Percentiles rank a stretch among this genome's conserved stretches.
Conservation (phyloP, 257 asterid species). For the Nicotiana benthamiana region DNA sequence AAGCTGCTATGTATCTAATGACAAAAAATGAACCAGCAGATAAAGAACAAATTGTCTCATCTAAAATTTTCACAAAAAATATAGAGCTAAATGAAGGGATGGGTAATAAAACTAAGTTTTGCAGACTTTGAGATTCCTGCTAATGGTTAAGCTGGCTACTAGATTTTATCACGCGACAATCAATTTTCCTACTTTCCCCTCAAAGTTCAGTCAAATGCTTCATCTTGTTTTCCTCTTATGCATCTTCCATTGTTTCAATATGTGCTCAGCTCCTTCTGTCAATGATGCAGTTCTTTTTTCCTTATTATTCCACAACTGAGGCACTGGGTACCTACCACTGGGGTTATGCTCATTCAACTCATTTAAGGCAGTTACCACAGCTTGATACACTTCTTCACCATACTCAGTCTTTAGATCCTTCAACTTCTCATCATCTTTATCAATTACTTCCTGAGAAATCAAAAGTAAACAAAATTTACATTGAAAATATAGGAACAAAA, state of each 20-base stretch:
- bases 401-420: slow-evolving; percentile 10
- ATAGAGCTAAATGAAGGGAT: not conserved
- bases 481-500: not conserved
- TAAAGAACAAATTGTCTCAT: not conserved
- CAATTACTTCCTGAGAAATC: slow-evolving; percentile 13
- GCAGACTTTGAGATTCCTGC: not conserved
- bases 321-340: slow-evolving; percentile 17
- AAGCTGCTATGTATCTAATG: not conserved
- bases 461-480: not conserved
- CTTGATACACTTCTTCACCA: slow-evolving; percentile 13
- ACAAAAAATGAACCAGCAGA: not conserved
- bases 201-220: not conserved
- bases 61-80: not conserved
- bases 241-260: slow-evolving; percentile 1
- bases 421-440: slow-evolving; percentile 22
- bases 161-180: not conserved
- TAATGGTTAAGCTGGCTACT: not conserved
- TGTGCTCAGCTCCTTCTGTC: slow-evolving; percentile 10
- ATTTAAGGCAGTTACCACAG: slow-evolving; percentile 15
- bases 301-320: slow-evolving; percentile 20
- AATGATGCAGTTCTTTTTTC: slow-evolving; percentile 13
- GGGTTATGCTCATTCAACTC: slow-evolving; percentile 28
- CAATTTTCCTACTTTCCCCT: not conserved
- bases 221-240: slow-evolving; percentile 6
- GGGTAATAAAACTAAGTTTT: not conserved